Base-by-base conservation (phyloP, 495 filamentous ascomycete genomes). In the Penicillium coprophilum region DNA sequence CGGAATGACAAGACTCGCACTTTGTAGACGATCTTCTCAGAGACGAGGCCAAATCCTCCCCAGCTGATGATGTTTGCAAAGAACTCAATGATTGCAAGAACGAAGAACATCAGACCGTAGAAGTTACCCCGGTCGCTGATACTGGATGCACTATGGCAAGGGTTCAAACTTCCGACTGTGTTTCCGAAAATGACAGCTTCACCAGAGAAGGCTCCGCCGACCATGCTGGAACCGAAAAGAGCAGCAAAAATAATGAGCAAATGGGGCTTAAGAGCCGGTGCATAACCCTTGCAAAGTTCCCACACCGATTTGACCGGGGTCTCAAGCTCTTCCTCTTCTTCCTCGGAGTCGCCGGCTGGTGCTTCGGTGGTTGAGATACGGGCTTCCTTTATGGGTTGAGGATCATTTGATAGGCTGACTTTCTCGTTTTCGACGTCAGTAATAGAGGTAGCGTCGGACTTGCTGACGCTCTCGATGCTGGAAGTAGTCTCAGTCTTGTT, bases 131-230 rank as follows among this genome's bases (percentile, higher is more conserved):
- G 64, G 17, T 65, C 68, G 17, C 61, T 60, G 32, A 80, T 77
- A 20, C 61, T 64, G 19, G 55, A 53, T 6, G 75, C 59, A 24
- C 62, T 63, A 1, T 77, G 64, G 62, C 78, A 82, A 6, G 74
- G 71, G 56, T 72, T 73, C 45, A 81, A 40, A 55, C 65, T 72
- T 24, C 75, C 76, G 23, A 83, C 73, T 0, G 76, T 73, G 50
- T 80, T 75, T 31, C 80, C 80, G 53, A 83, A 82, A 39, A 83
- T 79, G 20, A 82, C 77, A 6, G 79, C 77, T 55, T 79, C 77
- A 6, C 74, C 79, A 17, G 76, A 74, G 58, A 78, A 79, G 0
- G 76, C 62, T 17, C 78, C 76, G 3, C 80, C 80, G 10, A 78
- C 74, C 34, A 79, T 67, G 45, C 49, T 70, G 0, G 77, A 60